A percentile compares a stretch with the other conserved stretches of the same genome.
Evolutionary conservation across 257 asterid genomes (phyloP).

Genomic region (Linaria vulgaris): DNA sequence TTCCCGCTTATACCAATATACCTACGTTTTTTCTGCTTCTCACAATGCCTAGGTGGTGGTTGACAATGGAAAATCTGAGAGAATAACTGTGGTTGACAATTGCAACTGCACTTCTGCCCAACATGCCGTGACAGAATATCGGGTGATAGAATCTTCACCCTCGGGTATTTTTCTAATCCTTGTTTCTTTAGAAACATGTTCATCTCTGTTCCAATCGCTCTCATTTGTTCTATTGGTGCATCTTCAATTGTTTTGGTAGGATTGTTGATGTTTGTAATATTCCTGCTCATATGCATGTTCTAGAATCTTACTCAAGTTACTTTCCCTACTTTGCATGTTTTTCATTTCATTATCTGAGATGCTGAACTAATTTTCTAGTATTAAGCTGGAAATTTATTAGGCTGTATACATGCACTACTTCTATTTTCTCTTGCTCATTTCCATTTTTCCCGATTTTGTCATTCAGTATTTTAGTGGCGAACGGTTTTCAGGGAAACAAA

Average conservation of each 20-base stretch:
- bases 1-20: neutral
- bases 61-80: conserved; percentile 79
- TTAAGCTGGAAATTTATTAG: too few species aligned
- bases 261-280: conserved; percentile 8
- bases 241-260: conserved; percentile 14
- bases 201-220: neutral
- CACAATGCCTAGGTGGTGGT: conserved; percentile 57
- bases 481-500: too few species aligned
- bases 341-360: neutral
- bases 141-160: conserved; percentile 62
- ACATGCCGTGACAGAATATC: conserved; percentile 76
- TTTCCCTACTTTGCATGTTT: neutral
- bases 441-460: too few species aligned
- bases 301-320: neutral
- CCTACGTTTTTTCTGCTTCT: neutral
- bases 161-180: conserved; percentile 43
- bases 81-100: conserved; percentile 62
- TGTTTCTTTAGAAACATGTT: neutral
- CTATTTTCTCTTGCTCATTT: too few species aligned
- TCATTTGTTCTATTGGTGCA: neutral
- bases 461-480: too few species aligned
- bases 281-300: conserved; percentile 3
- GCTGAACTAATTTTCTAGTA: neutral
- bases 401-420: too few species aligned
- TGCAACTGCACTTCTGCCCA: conserved; percentile 52